Percentiles rank a stretch among this genome's conserved stretches.
phyloP scores from a whole-genome alignment of 306 rosid species.

The Dryas alaskensis region DNA sequence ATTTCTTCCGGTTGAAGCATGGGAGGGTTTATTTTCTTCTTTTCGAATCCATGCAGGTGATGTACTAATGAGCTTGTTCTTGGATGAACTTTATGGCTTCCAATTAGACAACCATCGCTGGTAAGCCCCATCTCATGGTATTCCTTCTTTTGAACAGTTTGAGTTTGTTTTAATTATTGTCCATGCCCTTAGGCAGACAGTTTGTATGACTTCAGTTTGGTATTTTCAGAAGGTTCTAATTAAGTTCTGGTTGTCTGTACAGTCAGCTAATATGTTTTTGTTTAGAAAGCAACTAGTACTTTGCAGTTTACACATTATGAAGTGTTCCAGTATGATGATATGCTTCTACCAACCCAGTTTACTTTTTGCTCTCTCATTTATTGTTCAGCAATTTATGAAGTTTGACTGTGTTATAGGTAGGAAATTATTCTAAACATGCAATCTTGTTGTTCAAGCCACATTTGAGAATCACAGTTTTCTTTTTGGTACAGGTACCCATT shows the following conservation, averaged over 20 bases:
- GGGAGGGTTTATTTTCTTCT: constrained; percentile 17
- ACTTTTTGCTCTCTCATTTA: constrained; percentile 6
- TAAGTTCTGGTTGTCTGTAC: neutral
- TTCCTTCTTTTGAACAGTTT: neutral
- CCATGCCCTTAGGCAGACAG: neutral
- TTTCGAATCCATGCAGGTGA: constrained; percentile 59
- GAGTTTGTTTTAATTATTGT: constrained; percentile 1
- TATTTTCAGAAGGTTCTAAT: neutral
- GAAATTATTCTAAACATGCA: neutral
- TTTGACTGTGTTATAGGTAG: neutral
- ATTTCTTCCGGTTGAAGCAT: neutral
- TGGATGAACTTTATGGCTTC: constrained; percentile 91
- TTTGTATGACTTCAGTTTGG: neutral
- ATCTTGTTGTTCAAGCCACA: constrained; percentile 6
- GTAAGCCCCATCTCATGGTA: constrained; percentile 37
- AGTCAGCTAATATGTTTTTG: neutral
- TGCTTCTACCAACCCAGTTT: neutral
- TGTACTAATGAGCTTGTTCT: constrained; percentile 89
- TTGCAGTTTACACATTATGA: neutral
- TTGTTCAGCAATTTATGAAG: neutral
- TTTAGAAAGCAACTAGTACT: neutral
- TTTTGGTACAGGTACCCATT: constrained; percentile 75
- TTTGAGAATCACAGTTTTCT: constrained; percentile 17
- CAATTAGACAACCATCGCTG: constrained; percentile 86
- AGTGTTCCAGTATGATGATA: neutral